Conservation (phyloP, 1,284 basidiomycete species). For the Amylostereum chailletii region DNA sequence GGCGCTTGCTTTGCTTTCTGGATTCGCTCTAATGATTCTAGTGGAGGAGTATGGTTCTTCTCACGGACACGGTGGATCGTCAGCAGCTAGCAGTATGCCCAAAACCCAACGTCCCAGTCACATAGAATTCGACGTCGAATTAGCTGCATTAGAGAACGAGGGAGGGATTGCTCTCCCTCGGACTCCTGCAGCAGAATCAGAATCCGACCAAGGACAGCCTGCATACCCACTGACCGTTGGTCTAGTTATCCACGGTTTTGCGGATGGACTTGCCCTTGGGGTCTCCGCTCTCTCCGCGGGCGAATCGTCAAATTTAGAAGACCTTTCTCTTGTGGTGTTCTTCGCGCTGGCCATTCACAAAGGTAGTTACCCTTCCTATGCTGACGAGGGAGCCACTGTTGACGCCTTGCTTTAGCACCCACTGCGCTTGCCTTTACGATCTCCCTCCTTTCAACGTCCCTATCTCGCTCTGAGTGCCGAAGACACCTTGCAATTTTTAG, state of each 20-base stretch:
- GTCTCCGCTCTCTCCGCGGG: slow-evolving; percentile 47
- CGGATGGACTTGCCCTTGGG: slow-evolving; percentile 87
- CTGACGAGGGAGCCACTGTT: not conserved
- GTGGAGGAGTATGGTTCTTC: slow-evolving; percentile 56
- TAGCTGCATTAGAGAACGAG: slow-evolving; percentile 40
- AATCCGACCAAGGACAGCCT: slow-evolving; percentile 12
- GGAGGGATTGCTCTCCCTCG: slow-evolving; percentile 12
- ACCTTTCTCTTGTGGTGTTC: slow-evolving; percentile 75
- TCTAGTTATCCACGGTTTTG: slow-evolving; percentile 76
- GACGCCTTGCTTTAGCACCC: slow-evolving; percentile 47
- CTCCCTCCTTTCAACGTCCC: slow-evolving; percentile 66
- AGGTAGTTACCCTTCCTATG: slow-evolving; percentile 37
- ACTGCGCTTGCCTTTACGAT: slow-evolving; percentile 80
- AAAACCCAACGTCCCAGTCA: slow-evolving; percentile 14
- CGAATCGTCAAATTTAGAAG: slow-evolving; percentile 22
- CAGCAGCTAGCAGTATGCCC: slow-evolving; percentile 5
- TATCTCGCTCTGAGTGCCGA: slow-evolving; percentile 61
- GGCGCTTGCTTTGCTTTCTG: slow-evolving; percentile 66
- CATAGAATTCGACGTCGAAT: slow-evolving; percentile 53
- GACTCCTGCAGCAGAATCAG: slow-evolving; percentile 4
- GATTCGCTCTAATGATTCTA: slow-evolving; percentile 82
- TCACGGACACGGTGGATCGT: slow-evolving; percentile 28
- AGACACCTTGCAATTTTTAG: slow-evolving; percentile 74
- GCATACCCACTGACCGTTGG: slow-evolving; percentile 76
- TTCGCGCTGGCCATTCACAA: slow-evolving; percentile 86